Evolutionary conservation across 139 green algal genomes (phyloP).

Genomic region (Astrephomene gubernaculifera): DNA sequence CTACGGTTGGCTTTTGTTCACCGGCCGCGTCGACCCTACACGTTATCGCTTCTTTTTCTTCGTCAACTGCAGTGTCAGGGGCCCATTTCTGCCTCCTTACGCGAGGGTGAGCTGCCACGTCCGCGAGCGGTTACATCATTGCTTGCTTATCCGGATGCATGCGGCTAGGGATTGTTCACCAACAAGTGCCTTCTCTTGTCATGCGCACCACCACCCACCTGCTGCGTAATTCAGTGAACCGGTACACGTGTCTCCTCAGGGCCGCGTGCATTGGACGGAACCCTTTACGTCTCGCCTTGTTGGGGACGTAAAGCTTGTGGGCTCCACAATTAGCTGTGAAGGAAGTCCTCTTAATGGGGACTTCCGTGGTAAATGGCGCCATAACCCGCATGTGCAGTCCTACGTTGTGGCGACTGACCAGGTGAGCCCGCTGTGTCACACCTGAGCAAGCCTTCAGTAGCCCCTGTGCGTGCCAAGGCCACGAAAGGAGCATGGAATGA

Average conservation of each 20-base stretch:
- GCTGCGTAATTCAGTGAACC: no score
- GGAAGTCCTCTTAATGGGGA: constrained; percentile 71
- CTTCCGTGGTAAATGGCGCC: constrained; percentile 69
- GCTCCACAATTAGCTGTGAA: constrained; percentile 83
- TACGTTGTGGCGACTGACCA: constrained; percentile 79
- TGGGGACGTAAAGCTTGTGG: constrained; percentile 75
- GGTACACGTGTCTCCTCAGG: constrained; percentile 41
- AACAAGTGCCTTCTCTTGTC: no score
- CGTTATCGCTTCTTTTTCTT: constrained; percentile 76
- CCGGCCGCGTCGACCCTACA: constrained; percentile 47
- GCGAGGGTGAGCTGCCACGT: no score
- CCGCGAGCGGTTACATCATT: no score
- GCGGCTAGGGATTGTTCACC: no score
- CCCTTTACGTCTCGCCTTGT: constrained; percentile 63
- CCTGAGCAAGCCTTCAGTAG: no score
- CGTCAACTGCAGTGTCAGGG: constrained; percentile 79
- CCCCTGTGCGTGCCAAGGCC: no score
- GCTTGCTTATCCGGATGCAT: no score
- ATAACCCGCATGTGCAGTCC: constrained; percentile 84
- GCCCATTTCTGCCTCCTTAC: constrained; percentile 77
- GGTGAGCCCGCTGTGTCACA: neutral
- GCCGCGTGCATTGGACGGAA: constrained; percentile 69
- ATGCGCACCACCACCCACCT: no score
- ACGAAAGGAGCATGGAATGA: no score
- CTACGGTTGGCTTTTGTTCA: constrained; percentile 79